phyloP scores from a whole-genome alignment of 2,329 filamentous ascomycete species.

The Venturia carpophila region DNA sequence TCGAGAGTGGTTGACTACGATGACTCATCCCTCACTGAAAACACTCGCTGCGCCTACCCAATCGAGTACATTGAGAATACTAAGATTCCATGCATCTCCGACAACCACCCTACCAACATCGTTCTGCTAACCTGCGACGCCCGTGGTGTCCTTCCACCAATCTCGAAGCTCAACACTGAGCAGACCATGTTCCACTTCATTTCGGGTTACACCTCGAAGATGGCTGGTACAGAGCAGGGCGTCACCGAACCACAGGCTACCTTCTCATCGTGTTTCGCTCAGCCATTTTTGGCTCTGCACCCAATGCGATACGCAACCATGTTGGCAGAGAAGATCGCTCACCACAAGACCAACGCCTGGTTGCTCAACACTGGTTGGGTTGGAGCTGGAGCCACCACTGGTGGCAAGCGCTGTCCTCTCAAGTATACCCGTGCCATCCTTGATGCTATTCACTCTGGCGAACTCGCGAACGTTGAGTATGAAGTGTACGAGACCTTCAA shows the following conservation, averaged over 20 bases:
- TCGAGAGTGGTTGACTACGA: slow-evolving; percentile 94
- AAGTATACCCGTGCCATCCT: slow-evolving; percentile 99
- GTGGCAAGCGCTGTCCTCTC: slow-evolving; percentile 92
- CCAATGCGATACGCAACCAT: slow-evolving; percentile 99
- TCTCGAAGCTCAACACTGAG: slow-evolving; percentile 88
- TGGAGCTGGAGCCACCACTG: slow-evolving; percentile 80
- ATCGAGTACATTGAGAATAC: slow-evolving; percentile 99
- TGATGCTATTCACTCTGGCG: slow-evolving; percentile 94
- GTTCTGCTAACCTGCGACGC: slow-evolving; percentile 97
- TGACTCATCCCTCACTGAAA: slow-evolving; percentile 89
- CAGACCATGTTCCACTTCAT: slow-evolving; percentile 99
- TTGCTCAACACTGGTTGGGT: slow-evolving; percentile 98
- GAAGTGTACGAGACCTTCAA: slow-evolving; percentile 97
- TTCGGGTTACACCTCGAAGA: slow-evolving; percentile 99
- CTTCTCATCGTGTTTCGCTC: slow-evolving; percentile 98
- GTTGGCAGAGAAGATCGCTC: slow-evolving; percentile 94
- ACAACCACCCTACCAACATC: slow-evolving; percentile 90
- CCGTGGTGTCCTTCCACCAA: slow-evolving; percentile 91
- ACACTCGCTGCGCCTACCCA: slow-evolving; percentile 94
- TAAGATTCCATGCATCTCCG: slow-evolving; percentile 91
- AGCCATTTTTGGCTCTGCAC: slow-evolving; percentile 97
- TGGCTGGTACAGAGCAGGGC: slow-evolving; percentile 97
- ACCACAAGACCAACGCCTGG: slow-evolving; percentile 95
- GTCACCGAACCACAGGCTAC: slow-evolving; percentile 96
- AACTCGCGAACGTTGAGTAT: slow-evolving; percentile 87